A percentile compares a stretch with the other conserved stretches of the same genome.
These are phyloP conservation scores for Aspergillus quadrilineatus DNA, from an alignment of 2,329 filamentous ascomycete species.

Conservation along the genomic window DNA sequence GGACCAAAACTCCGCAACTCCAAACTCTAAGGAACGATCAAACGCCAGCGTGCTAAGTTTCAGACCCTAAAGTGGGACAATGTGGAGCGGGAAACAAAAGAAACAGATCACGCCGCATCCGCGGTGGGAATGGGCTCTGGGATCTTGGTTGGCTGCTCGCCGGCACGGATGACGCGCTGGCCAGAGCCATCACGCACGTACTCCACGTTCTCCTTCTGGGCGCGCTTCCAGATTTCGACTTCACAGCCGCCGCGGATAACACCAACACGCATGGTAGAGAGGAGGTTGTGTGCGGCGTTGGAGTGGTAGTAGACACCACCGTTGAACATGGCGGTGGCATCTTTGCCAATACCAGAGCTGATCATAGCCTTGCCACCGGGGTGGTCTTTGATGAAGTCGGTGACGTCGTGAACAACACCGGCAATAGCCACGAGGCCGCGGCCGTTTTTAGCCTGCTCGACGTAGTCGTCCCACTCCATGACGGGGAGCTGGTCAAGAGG, in stretches of 20 bases:
- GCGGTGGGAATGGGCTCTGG: constrained; percentile 76
- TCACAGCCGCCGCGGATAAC: constrained; percentile 84
- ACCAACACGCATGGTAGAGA: constrained; percentile 84
- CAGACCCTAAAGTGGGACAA: constrained; percentile 7
- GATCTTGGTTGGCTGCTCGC: constrained; percentile 80
- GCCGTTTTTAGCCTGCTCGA: constrained; percentile 73
- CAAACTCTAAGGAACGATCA: constrained; percentile 4
- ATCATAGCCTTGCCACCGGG: constrained; percentile 90
- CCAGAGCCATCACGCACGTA: constrained; percentile 78
- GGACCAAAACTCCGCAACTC: constrained; percentile 7
- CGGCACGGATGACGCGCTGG: constrained; percentile 80
- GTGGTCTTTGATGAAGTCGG: constrained; percentile 82
- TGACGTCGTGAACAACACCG: constrained; percentile 82
- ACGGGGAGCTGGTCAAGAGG: constrained; percentile 83
- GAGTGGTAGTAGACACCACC: constrained; percentile 87
- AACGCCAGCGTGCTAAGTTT: constrained; percentile 11
- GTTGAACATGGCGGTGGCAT: constrained; percentile 88
- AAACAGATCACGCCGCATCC: constrained; percentile 63
- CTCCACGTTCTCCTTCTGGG: constrained; percentile 73
- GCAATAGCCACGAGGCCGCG: constrained; percentile 75
- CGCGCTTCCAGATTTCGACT: constrained; percentile 90
- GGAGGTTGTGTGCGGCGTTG: constrained; percentile 84
- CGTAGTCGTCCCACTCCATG: constrained; percentile 82
- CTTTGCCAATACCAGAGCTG: constrained; percentile 77
- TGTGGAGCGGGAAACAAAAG: not conserved